Percentiles rank a stretch among this genome's conserved stretches.
Evolutionary conservation across 2,329 filamentous ascomycete species (phyloP).

Genomic region (Phialophora expanda): DNA sequence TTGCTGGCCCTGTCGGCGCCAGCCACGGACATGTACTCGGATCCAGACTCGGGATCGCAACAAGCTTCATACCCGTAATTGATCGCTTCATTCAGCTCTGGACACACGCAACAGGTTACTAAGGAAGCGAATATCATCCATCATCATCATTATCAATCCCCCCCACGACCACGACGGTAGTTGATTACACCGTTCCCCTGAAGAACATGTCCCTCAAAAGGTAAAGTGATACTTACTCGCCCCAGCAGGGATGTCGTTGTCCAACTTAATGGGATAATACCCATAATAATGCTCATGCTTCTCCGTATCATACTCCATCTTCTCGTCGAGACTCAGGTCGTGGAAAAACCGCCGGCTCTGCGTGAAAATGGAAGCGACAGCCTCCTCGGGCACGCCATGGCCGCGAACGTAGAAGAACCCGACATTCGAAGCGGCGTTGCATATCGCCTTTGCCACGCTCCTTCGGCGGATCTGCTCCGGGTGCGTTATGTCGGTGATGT

Average conservation of each 20-base stretch:
- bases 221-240: slow-evolving; percentile 23
- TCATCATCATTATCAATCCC: too few species aligned
- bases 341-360: slow-evolving; percentile 30
- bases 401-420: slow-evolving; percentile 58
- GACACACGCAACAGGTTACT: background rate
- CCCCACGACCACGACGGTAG: background rate
- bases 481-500: slow-evolving; percentile 51
- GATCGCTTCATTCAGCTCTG: slow-evolving; percentile 34
- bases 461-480: slow-evolving; percentile 46
- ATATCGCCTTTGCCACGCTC: slow-evolving; percentile 51
- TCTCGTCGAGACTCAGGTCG: slow-evolving; percentile 30
- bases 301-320: slow-evolving; percentile 32
- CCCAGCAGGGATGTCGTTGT: slow-evolving; percentile 25
- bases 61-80: slow-evolving; percentile 32
- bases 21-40: background rate
- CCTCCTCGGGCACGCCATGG: slow-evolving; percentile 49
- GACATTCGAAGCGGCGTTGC: slow-evolving; percentile 55
- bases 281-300: slow-evolving; percentile 33
- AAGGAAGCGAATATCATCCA: background rate
- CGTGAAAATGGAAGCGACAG: slow-evolving; percentile 40
- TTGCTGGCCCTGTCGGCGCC: slow-evolving; percentile 10
- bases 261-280: slow-evolving; percentile 31
- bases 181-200: background rate
- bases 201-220: background rate
- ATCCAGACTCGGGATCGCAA: slow-evolving; percentile 20